phyloP scores from a whole-genome alignment of 306 rosid species.

The Parietaria judaica region DNA sequence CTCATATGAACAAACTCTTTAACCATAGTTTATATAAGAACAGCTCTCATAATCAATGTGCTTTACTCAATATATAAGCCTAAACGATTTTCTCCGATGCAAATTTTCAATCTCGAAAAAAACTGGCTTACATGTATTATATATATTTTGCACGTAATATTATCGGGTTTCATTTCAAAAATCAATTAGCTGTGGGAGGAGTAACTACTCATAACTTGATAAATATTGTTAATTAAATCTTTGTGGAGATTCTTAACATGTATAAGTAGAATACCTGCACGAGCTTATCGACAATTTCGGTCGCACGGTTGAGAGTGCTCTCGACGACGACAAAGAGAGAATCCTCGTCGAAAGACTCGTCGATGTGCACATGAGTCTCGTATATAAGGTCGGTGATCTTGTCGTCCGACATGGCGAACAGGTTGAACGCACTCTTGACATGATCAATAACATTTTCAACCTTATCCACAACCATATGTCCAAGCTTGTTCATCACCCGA shows the following conservation, averaged over 20 bases:
- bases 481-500: too few relatives aligned
- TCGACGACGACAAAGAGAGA: slow-evolving; percentile 43
- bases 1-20: background rate
- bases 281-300: slow-evolving; percentile 35
- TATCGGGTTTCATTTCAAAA: too few relatives aligned
- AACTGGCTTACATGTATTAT: too few relatives aligned
- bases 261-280: slow-evolving; percentile 34
- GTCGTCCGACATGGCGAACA: slow-evolving; percentile 36
- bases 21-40: too few relatives aligned
- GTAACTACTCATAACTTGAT: too few relatives aligned
- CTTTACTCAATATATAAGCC: too few relatives aligned
- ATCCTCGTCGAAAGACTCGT: slow-evolving; percentile 34
- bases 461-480: too few relatives aligned
- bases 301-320: slow-evolving; percentile 37
- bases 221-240: background rate
- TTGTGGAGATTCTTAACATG: background rate
- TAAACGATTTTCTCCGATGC: too few relatives aligned
- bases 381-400: slow-evolving; percentile 38
- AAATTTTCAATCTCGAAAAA: too few relatives aligned
- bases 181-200: too few relatives aligned
- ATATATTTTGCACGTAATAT: too few relatives aligned
- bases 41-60: too few relatives aligned
- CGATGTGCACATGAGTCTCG: slow-evolving; percentile 38
- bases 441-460: background rate
- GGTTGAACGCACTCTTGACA: slow-evolving; percentile 25